Evolutionary conservation across 78 protist genomes (phyloP).

Genomic region (Capsaspora owczarzaki): DNA sequence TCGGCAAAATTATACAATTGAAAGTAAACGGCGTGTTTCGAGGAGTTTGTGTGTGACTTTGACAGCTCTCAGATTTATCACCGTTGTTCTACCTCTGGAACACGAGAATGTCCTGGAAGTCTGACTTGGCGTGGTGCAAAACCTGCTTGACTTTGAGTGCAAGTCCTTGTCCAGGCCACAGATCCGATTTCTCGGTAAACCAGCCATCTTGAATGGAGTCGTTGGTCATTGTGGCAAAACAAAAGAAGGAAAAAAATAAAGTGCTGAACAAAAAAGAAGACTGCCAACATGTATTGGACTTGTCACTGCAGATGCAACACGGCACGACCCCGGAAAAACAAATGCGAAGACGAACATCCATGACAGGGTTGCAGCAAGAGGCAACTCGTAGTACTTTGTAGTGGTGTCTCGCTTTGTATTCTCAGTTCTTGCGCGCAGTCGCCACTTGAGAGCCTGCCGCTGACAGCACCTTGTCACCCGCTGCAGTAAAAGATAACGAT

Average conservation of each 20-base stretch:
- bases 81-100: conserved; percentile 14
- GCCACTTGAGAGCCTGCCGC: neutral
- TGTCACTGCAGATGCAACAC: too few relatives aligned
- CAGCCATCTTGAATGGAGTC: conserved; percentile 56
- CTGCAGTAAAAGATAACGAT: neutral
- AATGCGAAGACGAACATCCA: neutral
- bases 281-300: neutral
- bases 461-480: neutral
- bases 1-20: neutral
- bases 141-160: conserved; percentile 79
- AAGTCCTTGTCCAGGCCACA: conserved; percentile 69
- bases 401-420: too few relatives aligned
- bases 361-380: neutral
- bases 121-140: conserved; percentile 55
- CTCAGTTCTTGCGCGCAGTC: neutral
- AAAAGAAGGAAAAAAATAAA: neutral
- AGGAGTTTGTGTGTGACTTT: neutral
- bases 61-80: too few relatives aligned
- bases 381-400: neutral
- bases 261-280: neutral
- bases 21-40: neutral
- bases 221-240: conserved; percentile 23
- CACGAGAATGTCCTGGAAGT: conserved; percentile 62
- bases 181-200: conserved; percentile 46
- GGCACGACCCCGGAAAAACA: too few relatives aligned